These are phyloP conservation scores for Nitzschia sp. DNA, from an alignment of 108 stramenopile genomes.

Conservation along the genomic window DNA sequence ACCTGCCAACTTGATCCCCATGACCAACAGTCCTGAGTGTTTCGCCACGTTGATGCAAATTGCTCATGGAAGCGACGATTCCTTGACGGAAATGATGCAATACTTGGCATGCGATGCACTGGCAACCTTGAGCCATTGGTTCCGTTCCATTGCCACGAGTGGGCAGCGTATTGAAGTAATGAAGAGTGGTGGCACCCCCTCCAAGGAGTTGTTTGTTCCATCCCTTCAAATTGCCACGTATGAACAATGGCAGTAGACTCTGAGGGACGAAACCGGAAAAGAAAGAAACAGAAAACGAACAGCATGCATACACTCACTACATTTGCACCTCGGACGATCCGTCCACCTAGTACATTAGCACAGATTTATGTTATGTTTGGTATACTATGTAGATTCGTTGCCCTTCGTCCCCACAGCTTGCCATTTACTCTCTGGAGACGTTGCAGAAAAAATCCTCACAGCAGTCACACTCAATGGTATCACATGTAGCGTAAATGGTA, in stretches of 20 bases:
- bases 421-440: no score
- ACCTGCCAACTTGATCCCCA: slow-evolving; percentile 82
- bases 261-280: neutral
- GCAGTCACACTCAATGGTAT: no score
- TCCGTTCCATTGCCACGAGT: slow-evolving; percentile 67
- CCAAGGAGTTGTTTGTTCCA: slow-evolving; percentile 43
- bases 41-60: slow-evolving; percentile 72
- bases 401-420: no score
- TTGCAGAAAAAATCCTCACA: no score
- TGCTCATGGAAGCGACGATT: slow-evolving; percentile 49
- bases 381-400: no score
- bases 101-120: slow-evolving; percentile 80
- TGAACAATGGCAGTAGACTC: slow-evolving; percentile 46
- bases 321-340: no score
- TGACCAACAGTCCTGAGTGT: slow-evolving; percentile 77
- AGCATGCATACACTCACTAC: no score
- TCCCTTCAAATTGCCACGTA: slow-evolving; percentile 41
- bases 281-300: no score
- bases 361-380: no score
- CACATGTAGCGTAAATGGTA: no score
- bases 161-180: slow-evolving; percentile 33
- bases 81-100: slow-evolving; percentile 50
- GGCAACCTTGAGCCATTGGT: slow-evolving; percentile 77
- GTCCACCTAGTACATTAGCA: no score
- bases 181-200: slow-evolving; percentile 1